Evolutionary conservation across 2,329 filamentous ascomycete species (phyloP).

Genomic region (Aspergillus sp.): DNA sequence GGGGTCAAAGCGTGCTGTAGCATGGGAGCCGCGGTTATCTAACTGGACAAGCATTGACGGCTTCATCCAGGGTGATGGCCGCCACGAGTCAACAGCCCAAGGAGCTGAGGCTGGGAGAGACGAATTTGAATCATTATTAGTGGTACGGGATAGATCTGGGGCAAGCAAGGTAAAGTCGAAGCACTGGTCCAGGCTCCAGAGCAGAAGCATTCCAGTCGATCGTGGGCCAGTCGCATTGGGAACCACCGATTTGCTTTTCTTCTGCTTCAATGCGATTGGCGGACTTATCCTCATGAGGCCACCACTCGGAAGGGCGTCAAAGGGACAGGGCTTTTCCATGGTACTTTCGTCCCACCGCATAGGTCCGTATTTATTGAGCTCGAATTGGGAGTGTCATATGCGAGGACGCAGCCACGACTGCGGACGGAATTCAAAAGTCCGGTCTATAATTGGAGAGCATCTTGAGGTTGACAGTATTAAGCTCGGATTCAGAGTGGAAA

Average conservation of each 20-base stretch:
- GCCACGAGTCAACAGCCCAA: constrained; percentile 1
- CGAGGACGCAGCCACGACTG: background rate
- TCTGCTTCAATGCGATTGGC: constrained; percentile 10
- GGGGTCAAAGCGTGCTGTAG: background rate
- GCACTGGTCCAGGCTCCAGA: background rate
- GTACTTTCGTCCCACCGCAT: background rate
- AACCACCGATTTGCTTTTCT: background rate
- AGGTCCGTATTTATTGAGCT: background rate
- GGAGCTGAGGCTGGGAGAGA: background rate
- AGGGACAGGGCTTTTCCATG: background rate
- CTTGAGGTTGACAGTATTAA: constrained; percentile 1
- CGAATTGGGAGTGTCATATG: background rate
- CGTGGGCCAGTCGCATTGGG: background rate
- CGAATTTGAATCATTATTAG: background rate
- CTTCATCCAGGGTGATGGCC: background rate
- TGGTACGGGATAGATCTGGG: background rate
- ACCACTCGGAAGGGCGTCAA: background rate
- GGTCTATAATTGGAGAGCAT: background rate
- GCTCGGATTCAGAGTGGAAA: constrained; percentile 8
- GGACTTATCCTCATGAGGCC: background rate
- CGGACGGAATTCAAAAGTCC: background rate
- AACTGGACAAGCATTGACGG: constrained; percentile 7
- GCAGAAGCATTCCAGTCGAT: background rate
- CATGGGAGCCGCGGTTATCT: constrained; percentile 1
- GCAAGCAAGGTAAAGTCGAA: background rate